Evolutionary conservation across 352 stramenopile species (phyloP).

Genomic region (Pythium folliculosum): DNA sequence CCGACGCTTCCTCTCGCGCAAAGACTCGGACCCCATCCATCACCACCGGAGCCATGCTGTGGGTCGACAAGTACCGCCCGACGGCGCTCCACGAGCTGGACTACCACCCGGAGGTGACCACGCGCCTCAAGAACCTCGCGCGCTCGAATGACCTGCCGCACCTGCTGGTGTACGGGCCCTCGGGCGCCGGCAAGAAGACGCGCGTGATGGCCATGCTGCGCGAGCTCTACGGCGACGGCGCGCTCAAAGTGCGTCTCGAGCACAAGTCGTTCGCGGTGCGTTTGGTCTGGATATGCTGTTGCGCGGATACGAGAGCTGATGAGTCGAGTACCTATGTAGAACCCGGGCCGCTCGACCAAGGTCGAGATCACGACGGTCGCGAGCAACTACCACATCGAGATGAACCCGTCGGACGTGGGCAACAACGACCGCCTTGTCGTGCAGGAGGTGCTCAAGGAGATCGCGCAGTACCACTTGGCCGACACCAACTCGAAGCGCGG

Average conservation of each 20-base stretch:
- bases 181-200: constrained; percentile 98
- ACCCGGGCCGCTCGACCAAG: constrained; percentile 79
- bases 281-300: background rate
- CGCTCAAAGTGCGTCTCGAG: constrained; percentile 89
- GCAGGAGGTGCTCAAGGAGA: constrained; percentile 99
- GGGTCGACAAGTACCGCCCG: constrained; percentile 99
- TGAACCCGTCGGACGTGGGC: constrained; percentile 97
- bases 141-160: constrained; percentile 91
- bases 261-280: constrained; percentile 92
- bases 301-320: background rate
- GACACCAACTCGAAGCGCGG: constrained; percentile 72
- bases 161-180: constrained; percentile 98
- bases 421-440: constrained; percentile 97
- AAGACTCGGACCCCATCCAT: background rate
- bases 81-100: constrained; percentile 90
- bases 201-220: constrained; percentile 96
- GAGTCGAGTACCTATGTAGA: constrained; percentile 12
- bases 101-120: constrained; percentile 95
- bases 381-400: constrained; percentile 99
- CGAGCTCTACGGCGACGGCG: constrained; percentile 94
- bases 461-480: constrained; percentile 91
- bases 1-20: too few species aligned
- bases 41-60: constrained; percentile 85
- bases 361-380: constrained; percentile 98
- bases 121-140: constrained; percentile 83